Base-by-base conservation (phyloP, 1,284 basidiomycete species). In the Leccinum holopus region DNA sequence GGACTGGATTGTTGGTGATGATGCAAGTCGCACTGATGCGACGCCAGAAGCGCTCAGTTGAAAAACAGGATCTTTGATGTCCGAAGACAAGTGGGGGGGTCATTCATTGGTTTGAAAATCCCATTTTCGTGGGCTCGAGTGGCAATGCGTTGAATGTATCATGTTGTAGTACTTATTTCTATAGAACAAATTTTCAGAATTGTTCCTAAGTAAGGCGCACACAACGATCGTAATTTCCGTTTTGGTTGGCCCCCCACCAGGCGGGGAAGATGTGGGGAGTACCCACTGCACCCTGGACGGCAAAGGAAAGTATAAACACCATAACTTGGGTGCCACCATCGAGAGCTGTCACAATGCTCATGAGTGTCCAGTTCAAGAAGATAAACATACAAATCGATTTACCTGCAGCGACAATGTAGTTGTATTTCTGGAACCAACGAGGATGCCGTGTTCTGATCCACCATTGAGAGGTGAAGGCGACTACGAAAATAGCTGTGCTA, bases 301-400 rank as follows among this genome's bases (percentile, higher is more conserved):
- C 87, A 68, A 91, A 91, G 2, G 85, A 86, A 14, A 90, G 77
- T 35, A 91, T 80, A 72, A 91, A 90, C 32, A 88, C 81, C 80
- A 90, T 86, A 35, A 88, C 81, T 71, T 90, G 84, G 3, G 84
- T 80, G 9, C 87, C 87, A 18, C 86, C 86, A 58, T 87, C 86
- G 44, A 86, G 76, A 7, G 84, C 86, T 61, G 37, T 41, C 16
- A 25, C 47, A n/a, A 5, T 2, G 0, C 2, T 37, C 5, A 32
- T 65, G 18, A 28, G 28, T 16, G 16, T 54, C 9, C 39, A 41
- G 16, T 9, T 14, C 39, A 41, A 41, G 39, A 41, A 41, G 39
- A 14, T 41, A 9, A n/a, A 28, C n/a, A 14, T 9, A 28, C 7
- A 16, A 39, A 16, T 18, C 16, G 39, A 56, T 69, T 5, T 44